A percentile compares a stretch with the other conserved stretches of the same genome.
These are phyloP conservation scores for Aspergillus hancockii DNA, from an alignment of 495 filamentous ascomycete species.

Conservation along the genomic window DNA sequence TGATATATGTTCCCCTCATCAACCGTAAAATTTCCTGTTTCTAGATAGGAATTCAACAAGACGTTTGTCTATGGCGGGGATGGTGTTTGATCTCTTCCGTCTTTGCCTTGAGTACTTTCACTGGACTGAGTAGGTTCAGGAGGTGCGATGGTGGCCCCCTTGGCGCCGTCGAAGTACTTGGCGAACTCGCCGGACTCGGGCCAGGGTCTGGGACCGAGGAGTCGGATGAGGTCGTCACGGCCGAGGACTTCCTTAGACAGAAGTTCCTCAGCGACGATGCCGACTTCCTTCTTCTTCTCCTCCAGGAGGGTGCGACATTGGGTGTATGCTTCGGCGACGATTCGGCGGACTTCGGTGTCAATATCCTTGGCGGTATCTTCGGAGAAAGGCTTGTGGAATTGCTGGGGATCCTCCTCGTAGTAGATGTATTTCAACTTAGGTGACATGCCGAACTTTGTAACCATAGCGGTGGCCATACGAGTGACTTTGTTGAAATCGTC, in stretches of 20 bases:
- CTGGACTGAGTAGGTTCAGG: constrained; percentile 52
- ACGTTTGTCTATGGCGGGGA: constrained; percentile 35
- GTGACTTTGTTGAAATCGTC: constrained; percentile 99
- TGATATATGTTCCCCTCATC: constrained; percentile 29
- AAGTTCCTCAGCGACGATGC: constrained; percentile 89
- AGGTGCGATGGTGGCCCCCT: constrained; percentile 53
- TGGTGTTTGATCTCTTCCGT: constrained; percentile 47
- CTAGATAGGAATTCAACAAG: constrained; percentile 8
- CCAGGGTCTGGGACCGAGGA: constrained; percentile 81
- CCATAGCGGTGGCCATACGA: constrained; percentile 91
- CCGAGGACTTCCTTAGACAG: constrained; percentile 86
- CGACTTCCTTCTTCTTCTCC: constrained; percentile 85
- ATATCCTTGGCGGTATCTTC: constrained; percentile 91
- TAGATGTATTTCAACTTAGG: constrained; percentile 87
- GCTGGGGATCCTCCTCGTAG: constrained; percentile 80
- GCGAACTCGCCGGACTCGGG: constrained; percentile 83
- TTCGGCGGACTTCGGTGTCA: constrained; percentile 84
- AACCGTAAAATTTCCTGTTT: constrained; percentile 21
- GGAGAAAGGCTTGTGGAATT: constrained; percentile 90
- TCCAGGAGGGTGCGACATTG: constrained; percentile 81
- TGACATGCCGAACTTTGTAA: constrained; percentile 97
- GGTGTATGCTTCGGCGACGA: constrained; percentile 87
- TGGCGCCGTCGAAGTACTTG: constrained; percentile 78
- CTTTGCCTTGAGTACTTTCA: constrained; percentile 37
- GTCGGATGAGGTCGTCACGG: constrained; percentile 85